Evolutionary conservation across 2,329 filamentous ascomycete genomes (phyloP).

Genomic region (Penicillium sp.): DNA sequence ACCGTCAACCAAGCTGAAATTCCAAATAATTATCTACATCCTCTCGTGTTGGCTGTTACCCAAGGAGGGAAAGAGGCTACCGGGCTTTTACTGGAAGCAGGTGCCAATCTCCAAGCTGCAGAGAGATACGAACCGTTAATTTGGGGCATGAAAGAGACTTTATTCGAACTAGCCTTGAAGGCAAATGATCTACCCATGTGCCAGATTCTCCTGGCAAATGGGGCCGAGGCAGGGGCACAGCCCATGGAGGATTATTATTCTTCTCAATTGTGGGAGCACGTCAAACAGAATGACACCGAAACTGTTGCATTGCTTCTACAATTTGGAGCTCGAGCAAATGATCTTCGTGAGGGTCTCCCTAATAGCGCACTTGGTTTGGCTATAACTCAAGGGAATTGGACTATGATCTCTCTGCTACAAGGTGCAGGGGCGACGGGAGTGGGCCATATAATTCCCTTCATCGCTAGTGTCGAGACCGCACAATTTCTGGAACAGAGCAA

Average conservation of each 20-base stretch:
- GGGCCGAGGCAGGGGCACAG: background rate
- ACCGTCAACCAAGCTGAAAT: background rate
- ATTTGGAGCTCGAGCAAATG: background rate
- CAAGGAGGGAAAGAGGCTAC: background rate
- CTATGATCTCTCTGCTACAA: background rate
- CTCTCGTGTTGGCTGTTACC: background rate
- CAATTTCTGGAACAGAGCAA: background rate
- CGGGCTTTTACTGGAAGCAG: background rate
- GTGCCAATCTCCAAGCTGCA: background rate
- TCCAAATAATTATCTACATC: background rate
- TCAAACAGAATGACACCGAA: background rate
- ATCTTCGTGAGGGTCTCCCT: too few species aligned
- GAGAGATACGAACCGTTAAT: background rate
- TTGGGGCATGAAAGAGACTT: rapidly evolving
- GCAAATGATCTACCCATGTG: background rate
- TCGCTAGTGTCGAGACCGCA: background rate
- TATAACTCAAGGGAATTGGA: background rate
- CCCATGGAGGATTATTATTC: background rate
- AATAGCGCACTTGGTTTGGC: background rate
- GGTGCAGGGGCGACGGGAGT: background rate
- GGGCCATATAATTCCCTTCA: background rate
- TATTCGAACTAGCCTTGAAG: background rate
- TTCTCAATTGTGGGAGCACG: background rate
- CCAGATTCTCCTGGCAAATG: background rate
- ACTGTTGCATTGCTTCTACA: background rate